Percentiles rank a stretch among this genome's conserved stretches.
These are phyloP conservation scores for Leptographium lundbergii DNA, from an alignment of 2,329 filamentous ascomycete species.

Conservation along the genomic window DNA sequence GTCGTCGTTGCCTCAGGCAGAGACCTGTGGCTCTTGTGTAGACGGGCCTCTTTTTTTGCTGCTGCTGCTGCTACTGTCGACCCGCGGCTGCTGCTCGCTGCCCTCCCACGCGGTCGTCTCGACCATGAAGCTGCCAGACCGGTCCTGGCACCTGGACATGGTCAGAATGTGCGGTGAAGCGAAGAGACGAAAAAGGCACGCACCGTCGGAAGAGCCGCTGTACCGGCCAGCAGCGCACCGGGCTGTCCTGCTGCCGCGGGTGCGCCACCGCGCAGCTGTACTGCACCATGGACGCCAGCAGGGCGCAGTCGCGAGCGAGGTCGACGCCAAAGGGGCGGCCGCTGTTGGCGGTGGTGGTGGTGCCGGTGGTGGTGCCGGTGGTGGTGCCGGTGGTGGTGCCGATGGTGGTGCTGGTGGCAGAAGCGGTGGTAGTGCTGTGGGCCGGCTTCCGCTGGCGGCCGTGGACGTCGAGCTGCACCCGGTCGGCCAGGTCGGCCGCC, in stretches of 20 bases:
- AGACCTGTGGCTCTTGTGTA: too few relatives aligned
- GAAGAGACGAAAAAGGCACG: slow-evolving; percentile 14
- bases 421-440: not conserved
- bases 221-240: slow-evolving; percentile 43
- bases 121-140: slow-evolving; percentile 42
- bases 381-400: not conserved
- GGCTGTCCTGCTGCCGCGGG: slow-evolving; percentile 30
- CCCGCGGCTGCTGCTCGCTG: slow-evolving; percentile 5
- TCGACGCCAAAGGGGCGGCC: slow-evolving; percentile 25
- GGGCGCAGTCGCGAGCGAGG: slow-evolving; percentile 36
- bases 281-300: slow-evolving; percentile 43
- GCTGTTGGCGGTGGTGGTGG: not conserved
- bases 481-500: slow-evolving; percentile 34
- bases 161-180: not conserved
- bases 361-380: not conserved
- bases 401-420: not conserved
- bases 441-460: slow-evolving; percentile 38
- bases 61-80: too few relatives aligned
- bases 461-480: slow-evolving; percentile 33
- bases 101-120: slow-evolving; percentile 54
- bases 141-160: slow-evolving; percentile 40
- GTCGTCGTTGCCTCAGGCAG: too few relatives aligned
- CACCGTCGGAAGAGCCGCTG: slow-evolving; percentile 48
- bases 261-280: slow-evolving; percentile 45
- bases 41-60: too few relatives aligned